Base-by-base conservation (phyloP, 176 grass and related monocot species). In the Juncus effusus region DNA sequence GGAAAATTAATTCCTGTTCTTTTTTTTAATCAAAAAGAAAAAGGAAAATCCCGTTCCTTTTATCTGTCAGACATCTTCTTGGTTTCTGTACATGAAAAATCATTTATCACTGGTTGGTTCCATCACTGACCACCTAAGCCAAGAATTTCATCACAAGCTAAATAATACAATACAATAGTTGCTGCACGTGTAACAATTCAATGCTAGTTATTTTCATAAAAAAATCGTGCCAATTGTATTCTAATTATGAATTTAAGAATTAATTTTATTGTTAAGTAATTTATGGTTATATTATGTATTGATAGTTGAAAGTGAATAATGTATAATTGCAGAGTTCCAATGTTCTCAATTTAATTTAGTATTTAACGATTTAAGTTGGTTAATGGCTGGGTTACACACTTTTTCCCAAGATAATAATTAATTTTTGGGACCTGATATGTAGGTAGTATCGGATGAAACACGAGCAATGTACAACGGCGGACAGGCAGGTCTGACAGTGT, bases 401-500 rank as follows among this genome's bases (percentile, higher is more conserved):
- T 28, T 28, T 28, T 28, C 19, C 19, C 19, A 28, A 28, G 19
- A 28, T 28, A 28, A 28, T 28, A 28, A 28, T 47, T 5, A 47
- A 47, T 47, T 47, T 47, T 6, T 0, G 44, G 9, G 7, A 61
- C 13, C 56, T 6, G 41, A 28, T 38, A 12, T 5, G 37, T 69
- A 91, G 87, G 93, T 64, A 3, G 93, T 91, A 42, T 96, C 82
- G 0, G 87, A 91, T 38, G 93, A 91, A 77, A 88, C 71, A 0
- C 85, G 93, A 4, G 85, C 93, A 4, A 86, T 96, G 85, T 89
- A 89, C 82, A 96, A 96, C 71, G 82, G 74, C 51, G 93, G 87
- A 0, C 82, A 52, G 1, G 93, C 92, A 0, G 84, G 92, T 6
- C 69, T 90, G 0, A 96, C 91, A 0, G 80, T 88, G 65, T 96